Evolutionary conservation across 306 rosid species (phyloP), one percentile per base, ranked within the genome.

Genomic region (Arachis stenosperma): DNA sequence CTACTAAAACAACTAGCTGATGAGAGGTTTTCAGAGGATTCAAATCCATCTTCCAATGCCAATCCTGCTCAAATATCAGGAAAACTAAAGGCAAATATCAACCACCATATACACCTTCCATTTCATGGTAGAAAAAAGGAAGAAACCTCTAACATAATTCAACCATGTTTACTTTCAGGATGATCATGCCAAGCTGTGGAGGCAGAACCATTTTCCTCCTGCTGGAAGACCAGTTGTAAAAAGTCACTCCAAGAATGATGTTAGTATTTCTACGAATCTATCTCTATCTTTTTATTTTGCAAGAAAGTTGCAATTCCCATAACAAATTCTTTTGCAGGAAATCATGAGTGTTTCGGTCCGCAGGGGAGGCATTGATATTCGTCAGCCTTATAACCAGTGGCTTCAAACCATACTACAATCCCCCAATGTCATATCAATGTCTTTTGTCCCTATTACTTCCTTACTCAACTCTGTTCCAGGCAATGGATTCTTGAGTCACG

Each of bases 401-500:
- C 94, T 94, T 48, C 84, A 94, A 54, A 91, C 98, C 73, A 85
- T 94, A 84, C 75, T 92, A 57, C 75, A 82, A 70, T 87, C 82
- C 8, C 99, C 97, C 33, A 75, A 83, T 81, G 93, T 84, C 76
- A 74, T 89, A 72, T 89, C 89, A 17, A 83, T 94, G 96, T 82
- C 97, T 8, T 84, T 94, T n/a, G 93, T 89, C 70, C 97, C 99
- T 7, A 87, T 94, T 78, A 91, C 97, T 44, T 80, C 97, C 33
- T 89, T 94, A 44, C 53, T 91, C 80, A 85, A 78, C 66, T 88
- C 91, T 22, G 79, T 84, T 60, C 88, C 71, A 53, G 99, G 97
- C 78, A 86, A 55, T 79, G 99, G 97, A 75, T 88, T 89, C 71
- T 86, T 91, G 65, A 85, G 72, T 77, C 99, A 94, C 51, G 99